Conservation (phyloP, 495 filamentous ascomycete species). For the Lophium mytilinum region DNA sequence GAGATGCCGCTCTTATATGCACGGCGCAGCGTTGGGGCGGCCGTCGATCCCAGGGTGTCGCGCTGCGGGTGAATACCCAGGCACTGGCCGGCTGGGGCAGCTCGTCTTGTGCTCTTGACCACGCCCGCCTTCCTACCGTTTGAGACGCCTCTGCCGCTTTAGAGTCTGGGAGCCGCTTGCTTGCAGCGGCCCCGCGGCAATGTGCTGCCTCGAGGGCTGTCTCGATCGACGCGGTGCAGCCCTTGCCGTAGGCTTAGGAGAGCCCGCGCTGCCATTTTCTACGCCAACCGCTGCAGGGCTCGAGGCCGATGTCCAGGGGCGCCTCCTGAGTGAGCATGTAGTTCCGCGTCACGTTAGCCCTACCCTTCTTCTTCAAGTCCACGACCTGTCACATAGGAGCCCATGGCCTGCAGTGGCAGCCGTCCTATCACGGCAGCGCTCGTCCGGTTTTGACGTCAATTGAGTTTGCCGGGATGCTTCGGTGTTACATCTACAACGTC, state of each 20-base stretch:
- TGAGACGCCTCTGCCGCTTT: background rate
- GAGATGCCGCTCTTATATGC: constrained; percentile 16
- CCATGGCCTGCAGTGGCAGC: background rate
- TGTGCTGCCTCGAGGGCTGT: background rate
- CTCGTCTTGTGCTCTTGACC: background rate
- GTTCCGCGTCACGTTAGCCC: background rate
- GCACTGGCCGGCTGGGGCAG: background rate
- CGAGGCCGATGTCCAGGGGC: too few relatives aligned
- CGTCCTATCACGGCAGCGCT: background rate
- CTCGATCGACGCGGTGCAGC: background rate
- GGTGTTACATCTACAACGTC: constrained; percentile 14
- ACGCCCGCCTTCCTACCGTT: background rate
- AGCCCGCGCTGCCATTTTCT: too few relatives aligned
- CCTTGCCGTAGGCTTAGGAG: background rate
- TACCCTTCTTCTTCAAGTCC: background rate
- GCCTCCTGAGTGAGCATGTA: too few relatives aligned
- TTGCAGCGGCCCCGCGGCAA: background rate
- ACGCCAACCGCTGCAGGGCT: too few relatives aligned
- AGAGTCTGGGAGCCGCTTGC: background rate
- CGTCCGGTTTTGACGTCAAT: constrained; percentile 13
- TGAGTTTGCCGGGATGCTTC: constrained; percentile 15
- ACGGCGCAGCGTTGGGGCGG: constrained; percentile 3
- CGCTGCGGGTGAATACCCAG: constrained; percentile 2
- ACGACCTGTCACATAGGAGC: background rate
- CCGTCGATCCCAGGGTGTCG: background rate